Conservation (phyloP, 495 filamentous ascomycete species). For the Trichoderma virens region DNA sequence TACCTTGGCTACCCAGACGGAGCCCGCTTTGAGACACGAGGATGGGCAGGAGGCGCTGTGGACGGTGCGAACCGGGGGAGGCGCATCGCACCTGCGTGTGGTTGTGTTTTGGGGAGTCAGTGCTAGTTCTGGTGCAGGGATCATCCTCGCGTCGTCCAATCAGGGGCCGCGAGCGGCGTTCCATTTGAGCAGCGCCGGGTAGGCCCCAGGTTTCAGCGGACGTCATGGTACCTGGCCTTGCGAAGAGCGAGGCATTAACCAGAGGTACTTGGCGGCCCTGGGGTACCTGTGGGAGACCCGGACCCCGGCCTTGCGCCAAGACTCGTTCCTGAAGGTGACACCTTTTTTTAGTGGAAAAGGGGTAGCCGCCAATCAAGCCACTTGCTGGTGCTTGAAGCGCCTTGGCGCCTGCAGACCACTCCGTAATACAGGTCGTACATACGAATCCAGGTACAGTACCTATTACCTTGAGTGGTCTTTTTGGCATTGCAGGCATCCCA, state of each 20-base stretch:
- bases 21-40: slow-evolving; percentile 8
- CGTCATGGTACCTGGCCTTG: not conserved
- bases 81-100: not conserved
- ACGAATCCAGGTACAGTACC: too few species aligned
- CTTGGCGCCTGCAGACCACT: slow-evolving; percentile 1
- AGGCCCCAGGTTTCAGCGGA: slow-evolving; percentile 4
- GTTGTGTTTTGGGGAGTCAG: slow-evolving; percentile 1
- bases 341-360: slow-evolving; percentile 5
- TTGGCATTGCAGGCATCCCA: too few species aligned
- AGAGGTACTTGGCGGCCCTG: not conserved
- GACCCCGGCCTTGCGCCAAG: slow-evolving; percentile 4
- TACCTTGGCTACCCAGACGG: not conserved
- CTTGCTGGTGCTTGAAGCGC: not conserved
- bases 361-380: slow-evolving; percentile 3
- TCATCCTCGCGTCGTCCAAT: slow-evolving; percentile 3
- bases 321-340: slow-evolving; percentile 7
- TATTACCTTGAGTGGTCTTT: too few species aligned
- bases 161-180: not conserved
- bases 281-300: not conserved
- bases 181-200: not conserved
- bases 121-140: not conserved
- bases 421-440: too few species aligned
- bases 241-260: not conserved
- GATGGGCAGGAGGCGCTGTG: slow-evolving; percentile 4
- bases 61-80: not conserved